Evolutionary conservation across 352 stramenopile species (phyloP), one percentile per base, ranked within the genome.

Genomic region (Pythium folliculosum): DNA sequence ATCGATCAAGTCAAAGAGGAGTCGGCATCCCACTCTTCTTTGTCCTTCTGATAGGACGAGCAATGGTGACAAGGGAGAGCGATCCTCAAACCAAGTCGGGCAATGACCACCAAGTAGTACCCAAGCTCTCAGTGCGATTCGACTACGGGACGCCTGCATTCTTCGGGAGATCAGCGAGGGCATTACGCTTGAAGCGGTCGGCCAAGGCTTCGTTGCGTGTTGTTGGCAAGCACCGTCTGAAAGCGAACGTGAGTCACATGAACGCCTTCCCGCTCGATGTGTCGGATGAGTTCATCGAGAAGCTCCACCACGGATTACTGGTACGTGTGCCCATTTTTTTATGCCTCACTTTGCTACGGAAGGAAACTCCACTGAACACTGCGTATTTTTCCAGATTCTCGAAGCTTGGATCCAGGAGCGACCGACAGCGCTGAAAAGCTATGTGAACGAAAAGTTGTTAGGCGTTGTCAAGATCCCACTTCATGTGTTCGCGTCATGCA

Each of bases 221-320:
- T 13, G 23, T 44, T 1, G 25, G 38, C 17, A 55, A 62, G 25
- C 50, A 60, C 7, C 27, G 7, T 1, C 32, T 66, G 13, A 22
- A 23, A 50, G 65, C 57, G 19, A 45, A 14, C 19, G 1, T 71
- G 10, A 37, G 44, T 9, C 67, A 73, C 40, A 65, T 73, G 54
- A 73, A 73, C 30, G 67, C 57, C n/a, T 73, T 73, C 27, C 67
- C 67, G 19, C 44, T 73, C 61, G 67, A 70, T 12, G 8, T 69
- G 0, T 54, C 60, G 21, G 17, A 44, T 13, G 43, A 67, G 16
- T 55, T 63, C 43, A 13, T 67, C 3, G 16, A 67, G 12, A 64
- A 59, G 43, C 61, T 73, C 1, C 22, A 63, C 12, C 37, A 21
- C 27, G 60, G 60, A 27, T 35, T 70, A 9, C n/a, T 58, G 25